Percentiles rank a stretch among this genome's conserved stretches.
These are phyloP conservation scores for Pseudonitzschia multistriata DNA, from an alignment of 108 stramenopile genomes.

Conservation along the genomic window DNA sequence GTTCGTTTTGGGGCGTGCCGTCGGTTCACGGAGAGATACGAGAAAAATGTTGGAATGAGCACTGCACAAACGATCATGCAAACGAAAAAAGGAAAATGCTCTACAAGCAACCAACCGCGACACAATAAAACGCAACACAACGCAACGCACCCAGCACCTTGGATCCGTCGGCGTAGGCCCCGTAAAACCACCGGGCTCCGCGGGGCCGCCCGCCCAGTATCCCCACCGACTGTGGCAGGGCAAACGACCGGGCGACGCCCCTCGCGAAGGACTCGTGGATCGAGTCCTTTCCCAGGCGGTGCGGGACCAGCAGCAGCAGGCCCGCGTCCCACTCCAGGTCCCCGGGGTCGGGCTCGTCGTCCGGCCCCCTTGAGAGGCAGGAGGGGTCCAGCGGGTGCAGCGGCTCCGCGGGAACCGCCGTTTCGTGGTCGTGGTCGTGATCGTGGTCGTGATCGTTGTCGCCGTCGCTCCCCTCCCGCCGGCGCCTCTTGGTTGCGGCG, in stretches of 20 bases:
- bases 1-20: no score
- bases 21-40: no score
- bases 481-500: conserved; percentile 14
- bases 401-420: conserved; percentile 2
- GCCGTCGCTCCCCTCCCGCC: no score
- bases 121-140: no score
- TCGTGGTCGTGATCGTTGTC: no score
- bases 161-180: conserved; percentile 62
- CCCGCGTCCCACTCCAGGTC: conserved; percentile 66
- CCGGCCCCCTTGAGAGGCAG: background rate
- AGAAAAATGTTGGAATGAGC: no score
- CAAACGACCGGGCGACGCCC: conserved; percentile 53
- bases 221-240: conserved; percentile 80
- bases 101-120: background rate
- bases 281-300: conserved; percentile 66
- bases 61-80: no score
- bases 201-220: conserved; percentile 86
- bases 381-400: conserved; percentile 27
- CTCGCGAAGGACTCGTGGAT: conserved; percentile 60
- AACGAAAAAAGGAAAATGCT: background rate
- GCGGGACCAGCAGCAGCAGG: conserved; percentile 70
- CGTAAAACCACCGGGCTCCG: conserved; percentile 89
- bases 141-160: conserved; percentile 40
- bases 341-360: background rate
- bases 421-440: no score